phyloP scores from a whole-genome alignment of 805 yeast species.

The Saturnispora besseyi region DNA sequence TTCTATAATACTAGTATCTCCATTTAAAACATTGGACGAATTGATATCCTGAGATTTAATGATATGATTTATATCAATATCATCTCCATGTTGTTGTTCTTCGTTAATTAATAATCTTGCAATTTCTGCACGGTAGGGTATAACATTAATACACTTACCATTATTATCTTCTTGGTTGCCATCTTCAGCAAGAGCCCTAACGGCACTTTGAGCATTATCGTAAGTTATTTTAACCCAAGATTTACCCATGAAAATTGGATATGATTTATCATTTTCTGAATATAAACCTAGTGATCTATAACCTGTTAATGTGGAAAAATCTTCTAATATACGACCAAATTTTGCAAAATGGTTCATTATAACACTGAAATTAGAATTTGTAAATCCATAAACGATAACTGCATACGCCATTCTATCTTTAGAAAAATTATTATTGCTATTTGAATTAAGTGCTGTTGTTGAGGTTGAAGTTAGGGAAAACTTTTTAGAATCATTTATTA shows the following conservation, averaged over 20 bases:
- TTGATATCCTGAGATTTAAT: background rate
- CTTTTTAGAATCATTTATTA: background rate
- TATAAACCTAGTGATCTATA: background rate
- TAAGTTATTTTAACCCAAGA: slow-evolving; percentile 91
- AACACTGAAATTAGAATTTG: background rate
- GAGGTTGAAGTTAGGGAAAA: background rate
- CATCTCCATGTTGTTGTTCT: background rate
- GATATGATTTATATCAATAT: slow-evolving; percentile 3
- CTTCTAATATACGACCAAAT: slow-evolving; percentile 13
- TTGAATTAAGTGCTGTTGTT: slow-evolving; percentile 31
- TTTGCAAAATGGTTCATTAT: slow-evolving; percentile 11
- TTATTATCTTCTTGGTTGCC: slow-evolving; percentile 60
- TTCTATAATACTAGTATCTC: slow-evolving; percentile 1
- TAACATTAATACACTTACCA: slow-evolving; percentile 44
- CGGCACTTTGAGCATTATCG: slow-evolving; percentile 63
- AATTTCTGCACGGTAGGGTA: slow-evolving; percentile 54
- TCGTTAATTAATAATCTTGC: slow-evolving; percentile 42
- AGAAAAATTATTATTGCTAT: slow-evolving; percentile 30
- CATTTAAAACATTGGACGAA: background rate
- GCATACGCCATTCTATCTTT: slow-evolving; percentile 45
- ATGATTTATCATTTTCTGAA: slow-evolving; percentile 4
- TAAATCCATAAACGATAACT: slow-evolving; percentile 51
- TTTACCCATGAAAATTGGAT: slow-evolving; percentile 74
- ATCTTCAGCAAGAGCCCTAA: slow-evolving; percentile 78
- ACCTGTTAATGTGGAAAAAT: slow-evolving; percentile 3